These are phyloP conservation scores for Fraxinus floribunda DNA, from an alignment of 305 asterid species.

Conservation along the genomic window DNA sequence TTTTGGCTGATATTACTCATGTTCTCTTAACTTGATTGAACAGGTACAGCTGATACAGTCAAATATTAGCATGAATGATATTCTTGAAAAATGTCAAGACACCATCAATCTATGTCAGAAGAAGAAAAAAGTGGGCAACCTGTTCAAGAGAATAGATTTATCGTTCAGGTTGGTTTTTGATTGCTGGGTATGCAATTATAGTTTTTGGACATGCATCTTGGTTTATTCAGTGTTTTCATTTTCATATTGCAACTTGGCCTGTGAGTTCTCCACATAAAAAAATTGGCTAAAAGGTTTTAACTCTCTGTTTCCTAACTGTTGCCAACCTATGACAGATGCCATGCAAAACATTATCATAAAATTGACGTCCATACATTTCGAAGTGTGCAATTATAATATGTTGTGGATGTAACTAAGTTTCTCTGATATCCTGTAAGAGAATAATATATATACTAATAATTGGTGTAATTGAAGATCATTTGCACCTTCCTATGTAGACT, in stretches of 20 bases:
- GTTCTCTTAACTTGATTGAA: conserved; percentile 26
- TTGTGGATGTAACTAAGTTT: neutral
- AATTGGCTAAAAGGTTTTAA: neutral
- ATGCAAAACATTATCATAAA: neutral
- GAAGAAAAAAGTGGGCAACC: conserved; percentile 61
- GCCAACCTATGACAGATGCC: neutral
- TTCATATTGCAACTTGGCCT: conserved; percentile 18
- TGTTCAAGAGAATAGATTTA: conserved; percentile 59
- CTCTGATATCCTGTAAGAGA: neutral
- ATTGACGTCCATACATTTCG: neutral
- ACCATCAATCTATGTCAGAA: conserved; percentile 47
- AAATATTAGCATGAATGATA: conserved; percentile 48
- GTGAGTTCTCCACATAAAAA: neutral
- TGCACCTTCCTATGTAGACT: neutral
- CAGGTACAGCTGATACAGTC: conserved; percentile 55
- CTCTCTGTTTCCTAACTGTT: neutral
- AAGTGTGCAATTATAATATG: neutral
- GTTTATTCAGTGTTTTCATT: conserved; percentile 14
- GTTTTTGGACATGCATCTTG: conserved; percentile 5
- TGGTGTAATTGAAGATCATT: neutral
- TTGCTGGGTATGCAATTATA: conserved; percentile 21
- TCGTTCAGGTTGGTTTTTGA: neutral
- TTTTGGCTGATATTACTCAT: conserved; percentile 26
- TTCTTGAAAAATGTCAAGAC: conserved; percentile 74
- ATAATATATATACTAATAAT: neutral